A percentile compares a stretch with the other conserved stretches of the same genome.
Evolutionary conservation across 2,329 filamentous ascomycete genomes (phyloP).

Genomic region (Botrytis medusae): DNA sequence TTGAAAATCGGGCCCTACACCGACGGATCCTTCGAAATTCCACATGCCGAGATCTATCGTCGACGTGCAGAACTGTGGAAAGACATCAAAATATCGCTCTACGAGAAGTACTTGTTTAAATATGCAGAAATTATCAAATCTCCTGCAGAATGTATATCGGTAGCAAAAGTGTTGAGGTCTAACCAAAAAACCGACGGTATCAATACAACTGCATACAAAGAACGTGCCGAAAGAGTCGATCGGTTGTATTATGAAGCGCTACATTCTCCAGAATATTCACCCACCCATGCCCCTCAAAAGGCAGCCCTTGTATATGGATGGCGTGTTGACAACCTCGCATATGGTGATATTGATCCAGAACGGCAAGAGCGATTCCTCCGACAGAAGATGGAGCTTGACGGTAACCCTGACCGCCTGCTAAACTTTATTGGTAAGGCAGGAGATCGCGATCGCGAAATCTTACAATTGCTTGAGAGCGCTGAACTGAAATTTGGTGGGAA

Average conservation of each 20-base stretch:
- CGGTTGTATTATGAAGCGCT: slow-evolving; percentile 10
- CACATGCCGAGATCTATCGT: slow-evolving; percentile 12
- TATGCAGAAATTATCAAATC: slow-evolving; percentile 2
- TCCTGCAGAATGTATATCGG: slow-evolving; percentile 10
- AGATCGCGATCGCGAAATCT: background rate
- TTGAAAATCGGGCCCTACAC: background rate
- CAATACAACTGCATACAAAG: slow-evolving; percentile 15
- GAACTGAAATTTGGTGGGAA: slow-evolving; percentile 12
- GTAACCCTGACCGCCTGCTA: background rate
- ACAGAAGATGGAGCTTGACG: slow-evolving; percentile 15
- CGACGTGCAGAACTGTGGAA: slow-evolving; percentile 13
- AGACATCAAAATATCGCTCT: background rate
- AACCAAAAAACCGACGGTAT: slow-evolving; percentile 15
- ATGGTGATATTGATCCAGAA: slow-evolving; percentile 15
- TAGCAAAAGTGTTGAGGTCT: slow-evolving; percentile 11
- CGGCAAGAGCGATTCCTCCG: slow-evolving; percentile 13
- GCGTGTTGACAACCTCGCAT: slow-evolving; percentile 12
- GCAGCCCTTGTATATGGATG: slow-evolving; percentile 13
- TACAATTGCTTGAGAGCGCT: slow-evolving; percentile 8
- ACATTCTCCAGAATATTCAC: slow-evolving; percentile 12
- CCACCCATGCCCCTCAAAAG: background rate
- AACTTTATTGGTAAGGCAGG: slow-evolving; percentile 14
- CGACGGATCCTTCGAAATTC: slow-evolving; percentile 4
- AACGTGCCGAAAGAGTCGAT: slow-evolving; percentile 15
- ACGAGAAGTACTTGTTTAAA: slow-evolving; percentile 13